phyloP scores from a whole-genome alignment of 1,139 yeast genomes.

The Kurtzmaniella quercitrusa region DNA sequence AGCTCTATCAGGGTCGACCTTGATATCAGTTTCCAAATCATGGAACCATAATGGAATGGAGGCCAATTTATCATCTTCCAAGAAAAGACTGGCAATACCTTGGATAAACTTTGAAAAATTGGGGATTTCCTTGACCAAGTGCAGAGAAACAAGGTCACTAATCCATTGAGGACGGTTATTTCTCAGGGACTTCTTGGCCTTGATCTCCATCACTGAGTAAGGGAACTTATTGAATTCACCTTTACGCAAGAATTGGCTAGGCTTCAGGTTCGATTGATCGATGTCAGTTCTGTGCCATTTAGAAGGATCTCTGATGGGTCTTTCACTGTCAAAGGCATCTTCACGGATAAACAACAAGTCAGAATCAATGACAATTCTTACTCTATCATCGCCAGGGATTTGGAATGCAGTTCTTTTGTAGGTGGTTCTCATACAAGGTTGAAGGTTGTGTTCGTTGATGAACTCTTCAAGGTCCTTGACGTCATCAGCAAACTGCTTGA shows the following conservation, averaged over 20 bases:
- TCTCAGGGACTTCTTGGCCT: constrained; percentile 51
- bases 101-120: constrained; percentile 87
- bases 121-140: constrained; percentile 86
- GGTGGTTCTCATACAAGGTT: constrained; percentile 82
- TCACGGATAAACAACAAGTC: constrained; percentile 86
- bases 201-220: constrained; percentile 86
- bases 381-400: constrained; percentile 94
- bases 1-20: constrained; percentile 72
- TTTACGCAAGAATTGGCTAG: constrained; percentile 69
- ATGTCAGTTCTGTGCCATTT: constrained; percentile 92
- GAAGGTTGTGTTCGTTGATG: constrained; percentile 61
- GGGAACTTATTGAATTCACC: constrained; percentile 89
- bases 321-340: constrained; percentile 75
- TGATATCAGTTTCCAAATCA: constrained; percentile 76
- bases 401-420: constrained; percentile 95
- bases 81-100: constrained; percentile 81
- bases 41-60: constrained; percentile 93
- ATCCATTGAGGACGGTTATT: constrained; percentile 66
- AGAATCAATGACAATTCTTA: constrained; percentile 85
- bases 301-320: constrained; percentile 85
- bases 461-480: constrained; percentile 60
- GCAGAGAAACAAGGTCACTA: constrained; percentile 77
- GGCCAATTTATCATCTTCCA: constrained; percentile 88
- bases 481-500: constrained; percentile 45
- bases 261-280: constrained; percentile 69